Conservation (phyloP, 2,329 filamentous ascomycete genomes). For the Aspergillus oerlinghausenensis region DNA sequence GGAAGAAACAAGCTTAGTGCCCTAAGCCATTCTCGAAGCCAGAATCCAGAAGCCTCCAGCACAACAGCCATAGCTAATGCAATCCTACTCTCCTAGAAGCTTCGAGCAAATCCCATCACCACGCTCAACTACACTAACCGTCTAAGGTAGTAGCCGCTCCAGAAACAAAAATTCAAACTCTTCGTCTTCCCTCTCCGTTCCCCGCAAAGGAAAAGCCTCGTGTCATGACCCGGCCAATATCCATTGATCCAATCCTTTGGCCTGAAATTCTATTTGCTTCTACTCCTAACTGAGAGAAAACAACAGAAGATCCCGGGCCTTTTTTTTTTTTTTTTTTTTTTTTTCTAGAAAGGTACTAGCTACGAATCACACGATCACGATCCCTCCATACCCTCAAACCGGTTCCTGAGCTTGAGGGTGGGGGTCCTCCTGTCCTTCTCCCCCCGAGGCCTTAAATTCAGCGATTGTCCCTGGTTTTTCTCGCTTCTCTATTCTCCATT, state of each 20-base stretch:
- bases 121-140: background rate
- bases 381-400: background rate
- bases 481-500: background rate
- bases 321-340: background rate
- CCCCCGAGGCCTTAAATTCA: background rate
- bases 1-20: background rate
- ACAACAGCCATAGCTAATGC: background rate
- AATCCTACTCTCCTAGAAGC: background rate
- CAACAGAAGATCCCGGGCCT: background rate
- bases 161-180: background rate
- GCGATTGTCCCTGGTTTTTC: background rate
- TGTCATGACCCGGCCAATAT: background rate
- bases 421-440: background rate
- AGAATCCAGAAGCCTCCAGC: background rate
- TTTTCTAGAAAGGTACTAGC: background rate
- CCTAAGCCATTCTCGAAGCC: background rate
- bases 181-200: background rate
- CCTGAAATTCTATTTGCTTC: background rate
- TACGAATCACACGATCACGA: background rate
- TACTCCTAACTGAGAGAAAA: background rate
- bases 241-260: background rate
- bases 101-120: background rate
- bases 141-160: background rate
- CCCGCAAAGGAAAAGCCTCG: background rate
- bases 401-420: background rate